Base-by-base conservation (phyloP, 2,329 filamentous ascomycete genomes). In the Neocatenulostroma microsporum region DNA sequence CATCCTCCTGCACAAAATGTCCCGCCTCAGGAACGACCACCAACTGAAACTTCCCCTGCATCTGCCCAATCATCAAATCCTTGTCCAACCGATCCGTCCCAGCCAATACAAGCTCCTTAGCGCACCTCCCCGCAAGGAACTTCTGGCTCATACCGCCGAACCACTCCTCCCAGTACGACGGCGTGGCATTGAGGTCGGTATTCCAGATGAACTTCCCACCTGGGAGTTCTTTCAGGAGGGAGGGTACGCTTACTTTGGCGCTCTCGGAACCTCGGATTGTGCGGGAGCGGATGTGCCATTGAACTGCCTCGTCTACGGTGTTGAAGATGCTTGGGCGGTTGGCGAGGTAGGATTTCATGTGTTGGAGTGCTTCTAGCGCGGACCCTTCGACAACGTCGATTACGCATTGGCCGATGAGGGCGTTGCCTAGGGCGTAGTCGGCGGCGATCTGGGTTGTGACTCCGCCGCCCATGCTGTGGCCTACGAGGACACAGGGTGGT, bases 21-120 rank as follows among this genome's bases (percentile, higher is more conserved):
- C 91, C 91, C 2, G 91, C 87, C 57, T 94, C 85, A 1, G 91
- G 88, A 51, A 96, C 84, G 5, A 98, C 88, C 50, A 94, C 84
- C 30, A 98, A 68, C 39, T 94, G 87, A 57, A 96, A 98, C 70
- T 96, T 96, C 4, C 88, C 88, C 69, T 95, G 88, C 88, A 95
- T 95, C 63, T 95, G 88, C 12, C 88, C 88, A 59, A 95, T 94
- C 61, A 85, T 94, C 54, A 95, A 64, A 55, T 94, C 88, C 47
- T 84, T 94, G 58, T 95, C 88, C 39, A 95, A 61, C 32, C 88
- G 73, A 63, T 95, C 89, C 9, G 88, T 94, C 13, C 88, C 88
- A 3, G 88, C 89, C 21, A 95, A 72, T 34, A 95, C 64, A 34
- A 95, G 65, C 42, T 94, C 61, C 61, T 95, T 95, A 7, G 87